Evolutionary conservation across 768 basidiomycete species (phyloP).

Genomic region (Guyanaporus albipodus): DNA sequence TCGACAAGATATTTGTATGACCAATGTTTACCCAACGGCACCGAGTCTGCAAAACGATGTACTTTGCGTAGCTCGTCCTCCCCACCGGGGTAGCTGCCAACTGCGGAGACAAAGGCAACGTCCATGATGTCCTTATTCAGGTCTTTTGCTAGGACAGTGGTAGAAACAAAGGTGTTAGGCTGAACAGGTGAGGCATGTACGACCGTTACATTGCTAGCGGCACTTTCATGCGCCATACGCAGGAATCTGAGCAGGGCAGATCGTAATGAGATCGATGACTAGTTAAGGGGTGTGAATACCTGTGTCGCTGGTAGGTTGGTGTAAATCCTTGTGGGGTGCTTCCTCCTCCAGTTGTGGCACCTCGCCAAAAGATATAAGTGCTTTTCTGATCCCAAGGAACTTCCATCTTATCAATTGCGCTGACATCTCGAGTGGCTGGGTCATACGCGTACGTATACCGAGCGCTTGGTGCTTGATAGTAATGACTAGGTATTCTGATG

Average conservation of each 20-base stretch:
- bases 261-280: not conserved
- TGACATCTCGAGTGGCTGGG: conserved; percentile 55
- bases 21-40: conserved; percentile 86
- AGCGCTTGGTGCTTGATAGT: conserved; percentile 82
- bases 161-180: conserved; percentile 55
- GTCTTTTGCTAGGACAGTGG: conserved; percentile 50
- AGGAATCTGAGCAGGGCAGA: conserved; percentile 47
- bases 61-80: conserved; percentile 55
- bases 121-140: conserved; percentile 86
- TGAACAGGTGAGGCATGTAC: conserved; percentile 65
- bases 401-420: conserved; percentile 83
- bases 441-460: conserved; percentile 94
- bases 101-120: conserved; percentile 76
- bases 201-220: conserved; percentile 52
- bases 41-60: conserved; percentile 71
- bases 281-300: conserved; percentile 39
- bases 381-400: conserved; percentile 83
- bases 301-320: conserved; percentile 80
- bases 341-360: conserved; percentile 94
- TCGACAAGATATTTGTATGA: conserved; percentile 90
- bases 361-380: conserved; percentile 91
- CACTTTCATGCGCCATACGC: conserved; percentile 61
- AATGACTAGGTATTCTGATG: conserved; percentile 93
- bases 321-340: conserved; percentile 82
- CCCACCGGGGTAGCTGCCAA: conserved; percentile 77